phyloP scores from a whole-genome alignment of 1,139 yeast genomes.

The Yamadazyma dendronema region DNA sequence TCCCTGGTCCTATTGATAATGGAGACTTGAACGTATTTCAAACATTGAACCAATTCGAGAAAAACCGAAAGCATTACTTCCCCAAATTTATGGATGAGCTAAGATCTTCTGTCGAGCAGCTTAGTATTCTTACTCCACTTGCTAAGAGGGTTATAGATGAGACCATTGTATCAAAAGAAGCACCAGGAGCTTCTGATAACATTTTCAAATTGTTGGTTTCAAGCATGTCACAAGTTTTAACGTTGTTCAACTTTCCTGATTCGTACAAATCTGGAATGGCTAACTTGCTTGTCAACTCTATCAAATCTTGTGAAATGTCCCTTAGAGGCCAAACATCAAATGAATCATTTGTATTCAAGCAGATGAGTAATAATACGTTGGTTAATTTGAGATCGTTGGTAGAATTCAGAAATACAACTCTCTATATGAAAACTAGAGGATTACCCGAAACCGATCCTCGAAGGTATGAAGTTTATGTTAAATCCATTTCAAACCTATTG shows the following conservation, averaged over 20 bases:
- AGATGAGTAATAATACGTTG: conserved; percentile 58
- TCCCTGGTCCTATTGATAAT: conserved; percentile 12
- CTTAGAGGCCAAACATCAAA: conserved; percentile 53
- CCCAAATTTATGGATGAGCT: conserved; percentile 20
- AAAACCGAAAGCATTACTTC: conserved; percentile 27
- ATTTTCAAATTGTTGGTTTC: conserved; percentile 30
- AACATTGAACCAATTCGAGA: conserved; percentile 19
- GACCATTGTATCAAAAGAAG: conserved; percentile 21
- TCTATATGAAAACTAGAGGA: conserved; percentile 28
- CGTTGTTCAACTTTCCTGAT: conserved; percentile 41
- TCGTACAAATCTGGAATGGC: conserved; percentile 37
- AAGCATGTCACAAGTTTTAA: conserved; percentile 36
- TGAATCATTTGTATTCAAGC: conserved; percentile 47
- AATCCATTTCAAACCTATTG: conserved; percentile 34
- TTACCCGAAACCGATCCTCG: conserved; percentile 20
- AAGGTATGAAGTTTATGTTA: conserved; percentile 30
- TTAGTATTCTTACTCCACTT: conserved; percentile 24
- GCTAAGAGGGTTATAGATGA: conserved; percentile 19
- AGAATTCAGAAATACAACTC: conserved; percentile 41
- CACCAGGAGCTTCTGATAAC: conserved; percentile 8
- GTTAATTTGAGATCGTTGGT: conserved; percentile 56
- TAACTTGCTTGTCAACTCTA: conserved; percentile 48
- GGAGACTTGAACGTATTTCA: conserved; percentile 12
- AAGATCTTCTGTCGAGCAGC: conserved; percentile 24
- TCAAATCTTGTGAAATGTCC: conserved; percentile 65